Percentiles rank a stretch among this genome's conserved stretches.
phyloP scores from a whole-genome alignment of 345 rosid species.

The Linum trigynum region DNA sequence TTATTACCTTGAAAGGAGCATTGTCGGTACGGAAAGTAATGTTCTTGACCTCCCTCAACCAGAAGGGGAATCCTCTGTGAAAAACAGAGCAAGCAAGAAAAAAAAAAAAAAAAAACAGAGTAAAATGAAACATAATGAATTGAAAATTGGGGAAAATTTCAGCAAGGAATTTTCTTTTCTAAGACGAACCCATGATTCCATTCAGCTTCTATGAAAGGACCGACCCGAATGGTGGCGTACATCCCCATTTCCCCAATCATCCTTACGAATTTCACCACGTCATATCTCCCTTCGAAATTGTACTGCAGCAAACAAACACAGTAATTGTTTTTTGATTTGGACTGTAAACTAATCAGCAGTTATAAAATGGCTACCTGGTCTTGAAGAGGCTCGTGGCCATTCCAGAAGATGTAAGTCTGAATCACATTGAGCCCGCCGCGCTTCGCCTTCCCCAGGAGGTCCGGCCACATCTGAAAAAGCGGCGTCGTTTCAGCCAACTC shows the following conservation, averaged over 20 bases:
- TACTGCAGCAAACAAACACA: slow-evolving; percentile 25
- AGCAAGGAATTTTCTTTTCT: neutral
- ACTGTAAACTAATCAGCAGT: too few relatives aligned
- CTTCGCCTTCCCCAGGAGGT: slow-evolving; percentile 37
- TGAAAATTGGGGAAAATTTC: neutral
- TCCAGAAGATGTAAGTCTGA: slow-evolving; percentile 65
- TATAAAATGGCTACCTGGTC: slow-evolving; percentile 32
- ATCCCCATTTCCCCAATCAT: slow-evolving; percentile 40
- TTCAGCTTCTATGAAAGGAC: slow-evolving; percentile 93
- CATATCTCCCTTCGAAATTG: slow-evolving; percentile 59
- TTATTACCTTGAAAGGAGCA: slow-evolving; percentile 63
- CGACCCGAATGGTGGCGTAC: slow-evolving; percentile 62
- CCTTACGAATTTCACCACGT: slow-evolving; percentile 72
- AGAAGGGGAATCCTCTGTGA: slow-evolving; percentile 77
- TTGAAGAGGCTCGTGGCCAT: slow-evolving; percentile 43
- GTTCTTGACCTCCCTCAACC: slow-evolving; percentile 67
- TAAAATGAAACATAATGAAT: neutral
- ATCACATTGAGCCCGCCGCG: slow-evolving; percentile 49
- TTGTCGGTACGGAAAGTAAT: slow-evolving; percentile 73
- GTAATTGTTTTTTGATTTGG: neutral
- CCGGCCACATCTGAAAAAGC: slow-evolving; percentile 42
- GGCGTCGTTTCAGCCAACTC: neutral
- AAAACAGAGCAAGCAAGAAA: slow-evolving; percentile 2
- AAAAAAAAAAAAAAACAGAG: neutral
- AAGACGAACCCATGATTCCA: slow-evolving; percentile 83